phyloP scores from a whole-genome alignment of 2,329 filamentous ascomycete species.

The Pseudocercospora eumusae region DNA sequence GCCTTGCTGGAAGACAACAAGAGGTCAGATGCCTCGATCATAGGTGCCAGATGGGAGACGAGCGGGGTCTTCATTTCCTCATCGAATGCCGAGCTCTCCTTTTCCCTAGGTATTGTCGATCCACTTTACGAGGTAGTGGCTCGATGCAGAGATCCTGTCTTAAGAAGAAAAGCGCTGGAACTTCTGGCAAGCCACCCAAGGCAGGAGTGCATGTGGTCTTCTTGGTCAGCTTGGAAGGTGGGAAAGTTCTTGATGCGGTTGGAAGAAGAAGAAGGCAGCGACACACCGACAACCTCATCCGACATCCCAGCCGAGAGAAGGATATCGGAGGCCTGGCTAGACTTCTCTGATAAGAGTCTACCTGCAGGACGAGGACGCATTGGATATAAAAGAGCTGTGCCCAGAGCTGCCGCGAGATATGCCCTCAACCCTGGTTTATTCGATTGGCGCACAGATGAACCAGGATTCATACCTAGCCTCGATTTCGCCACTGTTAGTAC shows the following conservation, averaged over 20 bases:
- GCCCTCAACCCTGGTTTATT: conserved; percentile 30
- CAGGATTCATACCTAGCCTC: conserved; percentile 13
- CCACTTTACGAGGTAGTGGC: conserved; percentile 32
- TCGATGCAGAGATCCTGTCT: conserved; percentile 29
- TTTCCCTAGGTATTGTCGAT: conserved; percentile 30
- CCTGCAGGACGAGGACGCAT: conserved; percentile 13
- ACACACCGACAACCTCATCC: conserved; percentile 17
- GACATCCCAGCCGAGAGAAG: conserved; percentile 23
- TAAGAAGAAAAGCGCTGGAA: conserved; percentile 28
- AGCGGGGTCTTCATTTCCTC: conserved; percentile 25
- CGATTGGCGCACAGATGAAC: conserved; percentile 18
- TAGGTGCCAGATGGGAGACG: conserved; percentile 27
- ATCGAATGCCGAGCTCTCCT: conserved; percentile 23
- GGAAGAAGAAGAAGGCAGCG: conserved; percentile 28
- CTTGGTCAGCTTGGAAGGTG: conserved; percentile 33
- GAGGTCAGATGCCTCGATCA: conserved; percentile 16
- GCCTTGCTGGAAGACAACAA: conserved; percentile 24
- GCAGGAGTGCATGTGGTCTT: conserved; percentile 32
- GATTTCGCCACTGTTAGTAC: conserved; percentile 12
- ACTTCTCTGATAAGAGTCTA: conserved; percentile 25
- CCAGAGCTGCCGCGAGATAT: conserved; percentile 18
- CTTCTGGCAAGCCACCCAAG: conserved; percentile 30
- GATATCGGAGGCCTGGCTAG: conserved; percentile 27
- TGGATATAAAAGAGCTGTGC: conserved; percentile 20
- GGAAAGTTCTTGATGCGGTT: conserved; percentile 30